phyloP scores from a whole-genome alignment of 345 rosid genomes.

The Gossypium longicalyx region DNA sequence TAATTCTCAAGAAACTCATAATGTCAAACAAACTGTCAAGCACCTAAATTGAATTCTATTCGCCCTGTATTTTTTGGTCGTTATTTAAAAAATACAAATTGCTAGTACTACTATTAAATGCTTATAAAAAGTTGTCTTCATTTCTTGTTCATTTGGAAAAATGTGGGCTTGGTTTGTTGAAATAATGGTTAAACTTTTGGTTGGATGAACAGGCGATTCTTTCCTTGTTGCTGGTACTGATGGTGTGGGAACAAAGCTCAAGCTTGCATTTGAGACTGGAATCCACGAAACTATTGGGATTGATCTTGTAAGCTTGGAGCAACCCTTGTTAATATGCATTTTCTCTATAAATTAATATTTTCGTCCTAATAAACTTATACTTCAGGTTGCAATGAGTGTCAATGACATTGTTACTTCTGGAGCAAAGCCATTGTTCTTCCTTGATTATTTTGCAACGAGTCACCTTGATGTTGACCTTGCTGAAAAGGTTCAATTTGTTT shows the following conservation, averaged over 20 bases:
- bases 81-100: neutral
- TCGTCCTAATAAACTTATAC: conserved; percentile 8
- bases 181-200: conserved; percentile 3
- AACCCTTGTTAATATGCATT: neutral
- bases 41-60: neutral
- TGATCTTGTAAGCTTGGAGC: conserved; percentile 53
- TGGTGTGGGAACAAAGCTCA: conserved; percentile 98
- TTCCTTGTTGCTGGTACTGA: conserved; percentile 94
- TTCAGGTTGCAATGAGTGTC: conserved; percentile 95
- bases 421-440: conserved; percentile 87
- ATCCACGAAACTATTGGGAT: conserved; percentile 89
- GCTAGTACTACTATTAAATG: neutral
- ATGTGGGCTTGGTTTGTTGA: neutral
- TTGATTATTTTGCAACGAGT: conserved; percentile 94
- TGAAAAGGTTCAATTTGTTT: conserved; percentile 55
- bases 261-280: conserved; percentile 90
- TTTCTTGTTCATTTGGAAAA: neutral
- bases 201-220: conserved; percentile 56
- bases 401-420: conserved; percentile 95
- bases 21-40: neutral
- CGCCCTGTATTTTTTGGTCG: too few relatives aligned
- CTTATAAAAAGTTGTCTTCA: neutral
- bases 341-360: neutral
- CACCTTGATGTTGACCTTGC: conserved; percentile 94
- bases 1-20: neutral